phyloP scores from a whole-genome alignment of 805 yeast species.

The Wickerhamomyces xylosicus region DNA sequence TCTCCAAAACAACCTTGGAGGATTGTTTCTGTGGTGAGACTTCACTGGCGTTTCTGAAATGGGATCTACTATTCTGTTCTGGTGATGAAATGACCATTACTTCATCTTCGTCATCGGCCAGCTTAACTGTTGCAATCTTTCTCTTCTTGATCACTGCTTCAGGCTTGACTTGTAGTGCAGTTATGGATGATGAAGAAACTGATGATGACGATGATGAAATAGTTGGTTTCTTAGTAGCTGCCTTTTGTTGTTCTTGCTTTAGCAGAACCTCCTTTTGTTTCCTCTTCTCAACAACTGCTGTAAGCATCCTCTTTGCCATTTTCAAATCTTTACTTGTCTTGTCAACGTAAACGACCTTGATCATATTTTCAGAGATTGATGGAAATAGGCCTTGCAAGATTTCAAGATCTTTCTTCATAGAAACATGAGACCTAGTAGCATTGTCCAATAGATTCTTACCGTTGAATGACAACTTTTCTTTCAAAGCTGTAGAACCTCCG shows the following conservation, averaged over 20 bases:
- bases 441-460: constrained; percentile 15
- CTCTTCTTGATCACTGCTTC: not conserved
- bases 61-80: not conserved
- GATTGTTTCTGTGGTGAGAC: constrained; percentile 19
- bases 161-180: not conserved
- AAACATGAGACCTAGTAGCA: constrained; percentile 3
- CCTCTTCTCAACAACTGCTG: constrained; percentile 20
- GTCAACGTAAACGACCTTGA: constrained; percentile 28
- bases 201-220: no score
- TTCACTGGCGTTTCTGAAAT: constrained; percentile 1
- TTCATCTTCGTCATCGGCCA: constrained; percentile 1
- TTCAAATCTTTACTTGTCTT: constrained; percentile 24
- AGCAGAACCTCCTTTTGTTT: constrained; percentile 12
- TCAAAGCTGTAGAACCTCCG: constrained; percentile 21
- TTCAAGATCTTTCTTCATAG: constrained; percentile 13
- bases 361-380: constrained; percentile 22
- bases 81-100: constrained; percentile 19
- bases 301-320: constrained; percentile 22
- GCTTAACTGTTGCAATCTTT: not conserved
- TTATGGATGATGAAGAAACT: not conserved
- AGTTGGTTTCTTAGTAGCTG: no score
- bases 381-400: constrained; percentile 21
- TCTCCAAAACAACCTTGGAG: constrained; percentile 27
- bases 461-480: constrained; percentile 34
- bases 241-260: no score